A percentile compares a stretch with the other conserved stretches of the same genome.
Conservation (phyloP, 2,329 filamentous ascomycete genomes). For the Colletotrichum sp. region DNA sequence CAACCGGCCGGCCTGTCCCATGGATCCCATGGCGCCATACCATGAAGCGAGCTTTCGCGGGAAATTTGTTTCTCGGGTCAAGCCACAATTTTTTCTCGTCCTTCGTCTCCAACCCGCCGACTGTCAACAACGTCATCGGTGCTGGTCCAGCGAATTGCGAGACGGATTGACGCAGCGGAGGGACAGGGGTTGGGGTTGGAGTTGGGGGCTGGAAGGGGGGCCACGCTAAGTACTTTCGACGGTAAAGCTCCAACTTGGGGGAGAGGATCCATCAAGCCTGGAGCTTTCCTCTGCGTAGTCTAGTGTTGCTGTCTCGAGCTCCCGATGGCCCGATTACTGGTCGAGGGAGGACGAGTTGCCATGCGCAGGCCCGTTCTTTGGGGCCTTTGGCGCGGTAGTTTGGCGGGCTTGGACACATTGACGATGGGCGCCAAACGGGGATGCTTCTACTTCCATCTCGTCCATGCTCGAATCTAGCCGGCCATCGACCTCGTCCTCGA, state of each 20-base stretch:
- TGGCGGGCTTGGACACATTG: background rate
- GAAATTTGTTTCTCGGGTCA: background rate
- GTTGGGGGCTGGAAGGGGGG: background rate
- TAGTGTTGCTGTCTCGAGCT: background rate
- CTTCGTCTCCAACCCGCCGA: background rate
- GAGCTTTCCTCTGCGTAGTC: background rate
- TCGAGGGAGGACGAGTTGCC: background rate
- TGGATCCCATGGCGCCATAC: background rate
- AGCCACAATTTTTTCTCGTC: background rate
- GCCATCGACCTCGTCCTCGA: background rate
- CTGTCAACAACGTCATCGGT: conserved; percentile 1
- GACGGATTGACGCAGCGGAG: background rate
- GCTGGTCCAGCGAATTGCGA: background rate
- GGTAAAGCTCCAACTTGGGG: background rate
- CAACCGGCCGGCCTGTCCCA: background rate
- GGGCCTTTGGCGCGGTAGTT: background rate
- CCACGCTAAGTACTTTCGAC: background rate
- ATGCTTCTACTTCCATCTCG: background rate
- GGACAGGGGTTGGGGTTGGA: background rate
- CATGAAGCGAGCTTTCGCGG: background rate
- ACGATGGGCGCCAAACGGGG: background rate
- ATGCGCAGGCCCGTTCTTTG: conserved; percentile 1
- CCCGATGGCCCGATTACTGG: conserved; percentile 12
- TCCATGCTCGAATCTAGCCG: background rate
- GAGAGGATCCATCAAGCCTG: background rate